phyloP scores from a whole-genome alignment of 225 moss, liverwort and hornwort species.

The Takakia lepidozioides region DNA sequence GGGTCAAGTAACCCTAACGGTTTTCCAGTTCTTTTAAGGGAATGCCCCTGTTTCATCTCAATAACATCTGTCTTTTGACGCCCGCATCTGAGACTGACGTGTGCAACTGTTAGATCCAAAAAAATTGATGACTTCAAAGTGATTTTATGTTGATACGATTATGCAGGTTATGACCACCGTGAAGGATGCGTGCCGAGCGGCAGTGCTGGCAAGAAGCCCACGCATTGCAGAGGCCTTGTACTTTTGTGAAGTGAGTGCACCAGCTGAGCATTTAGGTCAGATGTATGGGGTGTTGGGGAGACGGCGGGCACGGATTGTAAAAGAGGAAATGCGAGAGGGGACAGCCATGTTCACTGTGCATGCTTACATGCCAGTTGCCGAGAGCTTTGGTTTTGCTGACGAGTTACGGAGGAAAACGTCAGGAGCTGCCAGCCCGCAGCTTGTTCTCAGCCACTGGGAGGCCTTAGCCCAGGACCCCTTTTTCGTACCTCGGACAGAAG shows the following conservation, averaged over 20 bases:
- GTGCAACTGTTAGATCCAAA: too few species aligned
- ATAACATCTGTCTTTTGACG: too few species aligned
- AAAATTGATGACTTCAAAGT: too few species aligned
- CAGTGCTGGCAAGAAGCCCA: slow-evolving; percentile 67
- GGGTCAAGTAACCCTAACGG: too few species aligned
- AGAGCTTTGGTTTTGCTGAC: slow-evolving; percentile 93
- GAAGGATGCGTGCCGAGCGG: slow-evolving; percentile 89
- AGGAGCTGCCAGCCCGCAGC: slow-evolving; percentile 86
- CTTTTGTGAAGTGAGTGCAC: slow-evolving; percentile 85
- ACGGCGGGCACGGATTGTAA: slow-evolving; percentile 71
- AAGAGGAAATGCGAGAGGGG: slow-evolving; percentile 96
- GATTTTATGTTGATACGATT: too few species aligned
- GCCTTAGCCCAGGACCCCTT: slow-evolving; percentile 78
- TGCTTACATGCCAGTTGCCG: slow-evolving; percentile 95
- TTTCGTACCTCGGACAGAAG: slow-evolving; percentile 89
- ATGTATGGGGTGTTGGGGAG: slow-evolving; percentile 84
- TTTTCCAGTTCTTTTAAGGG: too few species aligned
- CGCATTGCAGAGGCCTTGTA: slow-evolving; percentile 81
- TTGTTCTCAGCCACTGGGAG: slow-evolving; percentile 97
- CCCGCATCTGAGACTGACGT: too few species aligned
- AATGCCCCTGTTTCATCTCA: too few species aligned
- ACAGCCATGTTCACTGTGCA: slow-evolving; percentile 87
- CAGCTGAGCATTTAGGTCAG: slow-evolving; percentile 82
- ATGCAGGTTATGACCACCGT: slow-evolving; percentile 88
- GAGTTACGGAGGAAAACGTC: slow-evolving; percentile 90